phyloP scores from a whole-genome alignment of 202 grass and related monocot genomes.

The Panicum hallii region DNA sequence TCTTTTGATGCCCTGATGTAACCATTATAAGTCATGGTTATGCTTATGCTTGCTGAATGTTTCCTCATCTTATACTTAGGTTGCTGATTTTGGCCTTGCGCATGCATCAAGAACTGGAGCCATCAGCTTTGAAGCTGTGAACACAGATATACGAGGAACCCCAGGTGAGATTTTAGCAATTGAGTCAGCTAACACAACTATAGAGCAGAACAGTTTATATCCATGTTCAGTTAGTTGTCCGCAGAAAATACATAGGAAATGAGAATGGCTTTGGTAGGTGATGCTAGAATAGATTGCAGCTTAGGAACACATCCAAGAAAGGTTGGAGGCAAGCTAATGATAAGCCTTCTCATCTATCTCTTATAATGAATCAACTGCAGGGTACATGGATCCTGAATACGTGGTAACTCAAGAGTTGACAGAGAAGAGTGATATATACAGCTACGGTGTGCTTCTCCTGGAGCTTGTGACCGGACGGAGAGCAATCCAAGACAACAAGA shows the following conservation, averaged over 20 bases:
- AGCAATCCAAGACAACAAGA: slow-evolving; percentile 88
- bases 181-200: neutral
- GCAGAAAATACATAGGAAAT: neutral
- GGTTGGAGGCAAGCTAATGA: neutral
- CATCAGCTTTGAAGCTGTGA: slow-evolving; percentile 92
- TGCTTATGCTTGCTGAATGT: neutral
- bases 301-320: neutral
- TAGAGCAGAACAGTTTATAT: neutral
- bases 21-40: neutral
- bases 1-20: slow-evolving; percentile 3
- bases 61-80: slow-evolving; percentile 47
- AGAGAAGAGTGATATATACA: slow-evolving; percentile 99
- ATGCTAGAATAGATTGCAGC: slow-evolving; percentile 1
- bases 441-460: slow-evolving; percentile 86
- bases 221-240: neutral
- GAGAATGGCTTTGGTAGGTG: neutral
- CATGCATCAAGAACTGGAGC: slow-evolving; percentile 90
- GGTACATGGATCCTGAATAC: slow-evolving; percentile 99
- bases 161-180: slow-evolving; percentile 58
- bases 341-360: slow-evolving; percentile 5
- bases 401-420: slow-evolving; percentile 93
- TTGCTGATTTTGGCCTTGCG: slow-evolving; percentile 98
- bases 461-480: slow-evolving; percentile 89
- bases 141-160: slow-evolving; percentile 93
- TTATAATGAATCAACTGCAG: slow-evolving; percentile 47